These are phyloP conservation scores for Phialocephala subalpina DNA, from an alignment of 2,329 filamentous ascomycete species.

Conservation along the genomic window DNA sequence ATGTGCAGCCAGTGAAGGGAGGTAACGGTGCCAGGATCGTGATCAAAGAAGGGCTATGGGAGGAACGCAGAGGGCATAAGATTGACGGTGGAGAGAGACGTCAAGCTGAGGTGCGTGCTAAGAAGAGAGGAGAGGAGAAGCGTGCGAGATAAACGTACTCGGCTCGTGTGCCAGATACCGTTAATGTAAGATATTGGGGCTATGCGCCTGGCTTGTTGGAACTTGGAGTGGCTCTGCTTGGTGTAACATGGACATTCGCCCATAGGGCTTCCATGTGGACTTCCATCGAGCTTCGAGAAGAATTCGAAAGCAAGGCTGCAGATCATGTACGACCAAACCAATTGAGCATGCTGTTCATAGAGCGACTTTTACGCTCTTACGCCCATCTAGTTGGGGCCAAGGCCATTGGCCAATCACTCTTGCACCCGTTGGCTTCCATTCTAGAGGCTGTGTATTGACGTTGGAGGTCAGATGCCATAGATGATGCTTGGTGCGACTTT, in stretches of 20 bases:
- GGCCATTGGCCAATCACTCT: background rate
- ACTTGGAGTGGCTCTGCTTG: conserved; percentile 16
- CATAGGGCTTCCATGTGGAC: conserved; percentile 8
- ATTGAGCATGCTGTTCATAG: background rate
- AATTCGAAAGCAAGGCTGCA: conserved; percentile 23
- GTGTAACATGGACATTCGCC: conserved; percentile 4
- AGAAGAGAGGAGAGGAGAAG: conserved; percentile 78
- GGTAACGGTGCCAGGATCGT: conserved; percentile 70
- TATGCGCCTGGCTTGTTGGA: conserved; percentile 28
- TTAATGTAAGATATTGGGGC: conserved; percentile 40
- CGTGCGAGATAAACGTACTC: conserved; percentile 49
- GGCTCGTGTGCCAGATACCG: conserved; percentile 24
- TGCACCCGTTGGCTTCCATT: background rate
- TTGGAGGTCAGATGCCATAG: conserved; percentile 20
- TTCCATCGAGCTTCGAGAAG: conserved; percentile 25
- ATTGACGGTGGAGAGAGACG: conserved; percentile 96
- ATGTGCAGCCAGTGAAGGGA: conserved; percentile 73
- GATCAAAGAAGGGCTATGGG: conserved; percentile 91
- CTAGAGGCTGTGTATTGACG: background rate
- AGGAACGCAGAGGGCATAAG: conserved; percentile 85
- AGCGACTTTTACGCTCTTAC: conserved; percentile 7
- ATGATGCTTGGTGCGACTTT: conserved; percentile 5
- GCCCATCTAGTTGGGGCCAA: background rate
- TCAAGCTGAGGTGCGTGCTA: conserved; percentile 84
- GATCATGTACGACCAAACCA: conserved; percentile 19